phyloP scores from a whole-genome alignment of 2,329 filamentous ascomycete species.

The Tolypocladium nubicola region DNA sequence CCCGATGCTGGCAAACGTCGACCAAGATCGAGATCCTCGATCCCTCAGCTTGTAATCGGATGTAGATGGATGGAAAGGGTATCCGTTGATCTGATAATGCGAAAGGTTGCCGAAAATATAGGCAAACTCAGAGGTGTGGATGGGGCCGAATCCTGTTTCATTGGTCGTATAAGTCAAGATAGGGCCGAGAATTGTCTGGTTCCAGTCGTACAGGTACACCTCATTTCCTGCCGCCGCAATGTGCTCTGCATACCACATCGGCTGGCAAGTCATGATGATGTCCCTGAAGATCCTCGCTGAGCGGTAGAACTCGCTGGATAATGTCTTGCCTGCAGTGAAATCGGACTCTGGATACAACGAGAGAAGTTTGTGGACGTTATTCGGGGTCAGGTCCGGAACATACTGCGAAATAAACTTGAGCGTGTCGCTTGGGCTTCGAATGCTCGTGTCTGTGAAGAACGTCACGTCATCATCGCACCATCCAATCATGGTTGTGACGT shows the following conservation, averaged over 20 bases:
- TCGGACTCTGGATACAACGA: slow-evolving; percentile 38
- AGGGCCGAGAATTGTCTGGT: slow-evolving; percentile 40
- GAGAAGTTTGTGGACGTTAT: slow-evolving; percentile 28
- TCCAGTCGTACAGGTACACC: slow-evolving; percentile 40
- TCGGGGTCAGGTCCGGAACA: slow-evolving; percentile 21
- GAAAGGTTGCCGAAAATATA: slow-evolving; percentile 39
- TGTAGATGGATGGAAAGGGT: slow-evolving; percentile 22
- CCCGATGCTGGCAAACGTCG: slow-evolving; percentile 31
- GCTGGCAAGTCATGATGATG: slow-evolving; percentile 38
- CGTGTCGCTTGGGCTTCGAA: slow-evolving; percentile 28
- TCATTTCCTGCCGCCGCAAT: slow-evolving; percentile 24
- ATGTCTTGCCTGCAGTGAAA: slow-evolving; percentile 27
- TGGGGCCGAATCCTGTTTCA: slow-evolving; percentile 28
- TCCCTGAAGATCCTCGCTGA: slow-evolving; percentile 38
- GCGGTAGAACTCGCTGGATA: slow-evolving; percentile 38
- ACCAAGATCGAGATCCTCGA: slow-evolving; percentile 35
- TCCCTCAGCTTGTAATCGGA: slow-evolving; percentile 28
- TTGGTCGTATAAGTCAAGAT: slow-evolving; percentile 23
- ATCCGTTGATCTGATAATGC: slow-evolving; percentile 26
- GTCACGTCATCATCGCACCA: slow-evolving; percentile 35
- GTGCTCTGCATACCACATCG: slow-evolving; percentile 28
- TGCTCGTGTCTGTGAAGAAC: slow-evolving; percentile 27
- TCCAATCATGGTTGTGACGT: slow-evolving; percentile 52
- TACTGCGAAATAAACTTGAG: slow-evolving; percentile 27
- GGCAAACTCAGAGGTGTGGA: slow-evolving; percentile 42